Evolutionary conservation across 257 asterid species (phyloP).

Genomic region (Capsicum chinense): DNA sequence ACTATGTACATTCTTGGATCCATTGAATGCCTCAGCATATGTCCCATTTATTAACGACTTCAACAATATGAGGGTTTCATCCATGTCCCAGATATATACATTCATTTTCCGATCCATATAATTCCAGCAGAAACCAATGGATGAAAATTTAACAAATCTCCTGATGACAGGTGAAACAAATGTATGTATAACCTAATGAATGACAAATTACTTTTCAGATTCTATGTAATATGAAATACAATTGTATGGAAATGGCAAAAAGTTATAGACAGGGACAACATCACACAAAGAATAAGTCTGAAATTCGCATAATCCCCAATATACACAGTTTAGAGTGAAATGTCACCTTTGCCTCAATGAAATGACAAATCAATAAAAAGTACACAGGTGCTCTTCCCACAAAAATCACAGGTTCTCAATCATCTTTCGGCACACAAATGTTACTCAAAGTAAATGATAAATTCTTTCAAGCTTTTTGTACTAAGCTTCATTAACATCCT

Average conservation of each 20-base stretch:
- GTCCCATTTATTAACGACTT: constrained; percentile 74
- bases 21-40: constrained; percentile 72
- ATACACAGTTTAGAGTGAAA: background rate
- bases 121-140: constrained; percentile 15
- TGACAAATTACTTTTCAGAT: constrained; percentile 1
- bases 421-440: constrained; percentile 7
- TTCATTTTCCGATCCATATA: constrained; percentile 61
- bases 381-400: background rate
- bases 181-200: background rate
- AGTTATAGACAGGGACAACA: background rate
- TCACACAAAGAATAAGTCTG: background rate
- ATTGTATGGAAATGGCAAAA: background rate
- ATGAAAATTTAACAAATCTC: constrained; percentile 17
- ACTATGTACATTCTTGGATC: constrained; percentile 60
- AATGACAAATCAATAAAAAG: constrained; percentile 1
- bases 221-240: background rate
- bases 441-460: background rate
- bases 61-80: constrained; percentile 91
- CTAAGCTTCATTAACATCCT: background rate
- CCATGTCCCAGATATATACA: constrained; percentile 98
- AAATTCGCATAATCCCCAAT: background rate
- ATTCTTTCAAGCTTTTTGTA: background rate
- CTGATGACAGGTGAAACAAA: background rate
- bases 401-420: background rate
- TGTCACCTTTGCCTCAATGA: background rate